Evolutionary conservation across 352 stramenopile genomes (phyloP).

Genomic region (Globisporangium rhizosaccharum): DNA sequence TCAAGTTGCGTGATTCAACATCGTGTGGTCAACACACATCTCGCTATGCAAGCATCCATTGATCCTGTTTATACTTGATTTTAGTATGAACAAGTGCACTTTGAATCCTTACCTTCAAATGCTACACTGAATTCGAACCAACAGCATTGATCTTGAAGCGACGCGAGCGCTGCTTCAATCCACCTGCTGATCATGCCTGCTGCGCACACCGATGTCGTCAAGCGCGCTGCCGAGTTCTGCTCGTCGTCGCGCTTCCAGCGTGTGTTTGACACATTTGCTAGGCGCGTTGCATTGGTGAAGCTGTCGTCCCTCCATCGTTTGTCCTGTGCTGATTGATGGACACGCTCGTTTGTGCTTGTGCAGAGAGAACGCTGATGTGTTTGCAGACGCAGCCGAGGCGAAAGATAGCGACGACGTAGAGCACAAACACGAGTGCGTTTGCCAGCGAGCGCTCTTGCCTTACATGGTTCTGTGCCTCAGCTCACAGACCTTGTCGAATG

Average conservation of each 20-base stretch:
- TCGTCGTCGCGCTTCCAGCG: conserved; percentile 61
- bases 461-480: neutral
- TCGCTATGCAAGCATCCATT: too few species aligned
- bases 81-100: too few species aligned
- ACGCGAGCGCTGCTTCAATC: neutral
- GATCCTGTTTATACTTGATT: neutral
- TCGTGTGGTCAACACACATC: neutral
- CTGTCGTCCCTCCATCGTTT: too few species aligned
- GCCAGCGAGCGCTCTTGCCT: neutral
- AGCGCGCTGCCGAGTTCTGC: conserved; percentile 61
- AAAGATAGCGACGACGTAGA: conserved; percentile 57
- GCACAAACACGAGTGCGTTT: conserved; percentile 68
- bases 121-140: neutral
- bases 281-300: conserved; percentile 14
- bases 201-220: conserved; percentile 28
- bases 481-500: neutral
- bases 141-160: neutral
- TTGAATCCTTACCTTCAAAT: too few species aligned
- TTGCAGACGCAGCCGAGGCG: conserved; percentile 52
- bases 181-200: neutral
- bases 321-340: neutral
- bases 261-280: conserved; percentile 64
- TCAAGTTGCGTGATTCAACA: neutral
- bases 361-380: conserved; percentile 53
- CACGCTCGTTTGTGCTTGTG: neutral